Conservation (phyloP, 1,139 yeast species). For the Dujonia santamariae region DNA sequence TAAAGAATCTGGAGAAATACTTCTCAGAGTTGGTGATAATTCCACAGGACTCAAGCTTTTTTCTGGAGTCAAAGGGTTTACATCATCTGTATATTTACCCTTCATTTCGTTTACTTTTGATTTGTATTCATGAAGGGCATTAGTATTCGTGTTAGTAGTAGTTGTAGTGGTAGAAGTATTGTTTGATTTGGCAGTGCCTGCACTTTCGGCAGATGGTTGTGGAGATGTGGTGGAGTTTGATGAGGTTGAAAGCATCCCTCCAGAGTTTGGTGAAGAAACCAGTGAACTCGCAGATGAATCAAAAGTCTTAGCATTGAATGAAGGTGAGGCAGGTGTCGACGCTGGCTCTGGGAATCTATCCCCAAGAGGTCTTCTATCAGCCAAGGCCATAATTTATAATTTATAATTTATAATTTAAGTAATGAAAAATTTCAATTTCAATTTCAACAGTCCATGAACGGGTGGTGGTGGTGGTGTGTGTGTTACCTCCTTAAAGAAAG, state of each 20-base stretch:
- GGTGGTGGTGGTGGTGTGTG: not conserved
- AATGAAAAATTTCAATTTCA: not conserved
- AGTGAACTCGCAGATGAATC: not conserved
- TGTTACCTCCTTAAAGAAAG: too few relatives aligned
- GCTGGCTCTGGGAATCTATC: slow-evolving; percentile 32
- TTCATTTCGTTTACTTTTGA: slow-evolving; percentile 13
- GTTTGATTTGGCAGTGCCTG: not conserved
- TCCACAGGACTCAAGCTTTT: slow-evolving; percentile 25
- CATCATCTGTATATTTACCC: slow-evolving; percentile 12
- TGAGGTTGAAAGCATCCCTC: not conserved
- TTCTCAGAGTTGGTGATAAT: slow-evolving; percentile 38
- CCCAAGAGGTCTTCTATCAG: slow-evolving; percentile 53
- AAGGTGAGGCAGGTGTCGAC: slow-evolving; percentile 42
- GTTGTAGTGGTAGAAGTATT: too few relatives aligned
- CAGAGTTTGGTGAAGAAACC: slow-evolving; percentile 1
- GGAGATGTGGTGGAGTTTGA: slow-evolving; percentile 1
- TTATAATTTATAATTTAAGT: not conserved
- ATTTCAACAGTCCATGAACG: not conserved
- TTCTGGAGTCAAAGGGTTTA: slow-evolving; percentile 21
- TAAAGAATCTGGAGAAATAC: slow-evolving; percentile 45
- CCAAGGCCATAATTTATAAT: slow-evolving; percentile 45
- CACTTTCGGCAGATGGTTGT: slow-evolving; percentile 1
- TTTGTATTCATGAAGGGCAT: slow-evolving; percentile 10
- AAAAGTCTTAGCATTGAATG: slow-evolving; percentile 32
- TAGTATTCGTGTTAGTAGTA: slow-evolving; percentile 5